Percentiles rank a stretch among this genome's conserved stretches.
phyloP scores from a whole-genome alignment of 1,139 yeast species.

The Wickerhamomyces sp. region DNA sequence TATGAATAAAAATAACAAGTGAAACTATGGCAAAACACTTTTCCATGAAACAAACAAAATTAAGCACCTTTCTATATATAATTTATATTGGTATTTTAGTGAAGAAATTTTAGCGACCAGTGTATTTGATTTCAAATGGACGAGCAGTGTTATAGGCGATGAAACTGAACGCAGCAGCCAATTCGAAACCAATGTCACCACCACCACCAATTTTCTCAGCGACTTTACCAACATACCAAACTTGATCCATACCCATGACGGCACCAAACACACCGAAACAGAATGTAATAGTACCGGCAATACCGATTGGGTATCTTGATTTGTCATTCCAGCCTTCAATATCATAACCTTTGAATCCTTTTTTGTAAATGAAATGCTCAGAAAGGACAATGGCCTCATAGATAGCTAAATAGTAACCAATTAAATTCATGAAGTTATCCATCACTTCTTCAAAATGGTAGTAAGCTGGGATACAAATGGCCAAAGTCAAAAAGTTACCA shows the following conservation, averaged over 20 bases:
- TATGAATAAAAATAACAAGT: not conserved
- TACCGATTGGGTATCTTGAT: constrained; percentile 59
- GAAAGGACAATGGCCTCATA: constrained; percentile 66
- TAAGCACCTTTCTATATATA: not conserved
- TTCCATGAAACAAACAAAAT: not conserved
- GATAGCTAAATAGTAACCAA: constrained; percentile 85
- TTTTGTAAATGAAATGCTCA: constrained; percentile 76
- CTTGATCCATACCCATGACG: constrained; percentile 77
- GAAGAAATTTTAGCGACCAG: constrained; percentile 34
- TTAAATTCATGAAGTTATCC: constrained; percentile 82
- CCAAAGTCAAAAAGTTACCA: constrained; percentile 73
- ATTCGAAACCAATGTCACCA: constrained; percentile 84
- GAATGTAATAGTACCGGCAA: constrained; percentile 72
- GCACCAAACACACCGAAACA: constrained; percentile 81
- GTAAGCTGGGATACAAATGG: constrained; percentile 84
- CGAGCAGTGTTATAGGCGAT: constrained; percentile 55
- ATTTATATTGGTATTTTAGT: not conserved
- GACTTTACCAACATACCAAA: constrained; percentile 71
- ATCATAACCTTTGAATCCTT: constrained; percentile 57
- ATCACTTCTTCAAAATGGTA: constrained; percentile 66
- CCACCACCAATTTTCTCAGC: constrained; percentile 40
- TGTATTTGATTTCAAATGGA: constrained; percentile 62
- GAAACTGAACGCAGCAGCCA: constrained; percentile 65
- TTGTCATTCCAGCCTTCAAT: constrained; percentile 54
- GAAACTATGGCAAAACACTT: not conserved